These are phyloP conservation scores for Eudorina sp. DNA, from an alignment of 139 green algal species.

Conservation along the genomic window DNA sequence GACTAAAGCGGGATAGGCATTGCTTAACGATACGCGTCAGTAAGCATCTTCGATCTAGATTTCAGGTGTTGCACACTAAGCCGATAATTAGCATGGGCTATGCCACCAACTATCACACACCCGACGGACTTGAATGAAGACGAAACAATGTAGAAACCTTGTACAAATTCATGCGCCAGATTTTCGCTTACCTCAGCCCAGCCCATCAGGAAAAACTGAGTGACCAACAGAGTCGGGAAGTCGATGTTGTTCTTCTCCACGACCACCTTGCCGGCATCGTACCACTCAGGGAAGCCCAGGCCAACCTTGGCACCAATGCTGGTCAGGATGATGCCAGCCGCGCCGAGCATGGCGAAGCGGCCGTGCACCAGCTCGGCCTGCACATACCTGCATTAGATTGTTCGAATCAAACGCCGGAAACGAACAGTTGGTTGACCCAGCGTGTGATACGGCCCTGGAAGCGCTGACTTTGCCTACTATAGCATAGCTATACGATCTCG, in stretches of 20 bases:
- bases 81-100: no score
- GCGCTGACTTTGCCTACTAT: no score
- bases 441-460: neutral
- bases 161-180: no score
- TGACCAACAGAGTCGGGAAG: slow-evolving; percentile 76
- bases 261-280: slow-evolving; percentile 81
- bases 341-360: slow-evolving; percentile 84
- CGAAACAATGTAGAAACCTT: no score
- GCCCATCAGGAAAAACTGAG: slow-evolving; percentile 79
- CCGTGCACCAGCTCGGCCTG: slow-evolving; percentile 90
- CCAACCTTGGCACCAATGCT: slow-evolving; percentile 60
- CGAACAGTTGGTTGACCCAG: no score
- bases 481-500: no score
- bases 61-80: no score
- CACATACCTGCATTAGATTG: slow-evolving; percentile 72
- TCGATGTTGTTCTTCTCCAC: slow-evolving; percentile 77
- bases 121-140: no score
- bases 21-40: no score
- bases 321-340: slow-evolving; percentile 81
- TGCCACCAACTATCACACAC: no score
- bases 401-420: neutral
- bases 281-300: slow-evolving; percentile 77
- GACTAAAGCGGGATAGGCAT: no score
- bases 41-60: no score
- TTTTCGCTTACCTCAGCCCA: slow-evolving; percentile 84